A percentile compares a stretch with the other conserved stretches of the same genome.
Evolutionary conservation across 225 moss, liverwort and hornwort species (phyloP).

Genomic region (Physcomitrium patens): DNA sequence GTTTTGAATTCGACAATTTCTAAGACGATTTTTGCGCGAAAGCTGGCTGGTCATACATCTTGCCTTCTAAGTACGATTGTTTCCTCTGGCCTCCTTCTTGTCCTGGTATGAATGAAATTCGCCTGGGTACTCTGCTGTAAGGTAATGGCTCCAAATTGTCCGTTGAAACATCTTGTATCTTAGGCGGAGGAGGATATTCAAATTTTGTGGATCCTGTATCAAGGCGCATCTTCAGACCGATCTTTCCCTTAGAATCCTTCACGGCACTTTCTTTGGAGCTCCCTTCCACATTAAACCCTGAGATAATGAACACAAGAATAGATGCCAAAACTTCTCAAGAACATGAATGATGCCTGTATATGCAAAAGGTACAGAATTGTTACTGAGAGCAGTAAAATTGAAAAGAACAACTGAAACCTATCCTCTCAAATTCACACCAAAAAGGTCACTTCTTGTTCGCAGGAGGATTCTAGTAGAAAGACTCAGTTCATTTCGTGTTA

Average conservation of each 20-base stretch:
- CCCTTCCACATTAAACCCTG: conserved; percentile 35
- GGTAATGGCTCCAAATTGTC: conserved; percentile 27
- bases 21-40: not conserved
- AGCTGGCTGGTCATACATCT: conserved; percentile 8
- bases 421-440: not conserved
- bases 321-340: not conserved
- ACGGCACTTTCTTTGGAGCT: conserved; percentile 30
- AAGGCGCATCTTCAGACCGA: conserved; percentile 3
- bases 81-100: conserved; percentile 52
- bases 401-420: not conserved
- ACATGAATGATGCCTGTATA: not conserved
- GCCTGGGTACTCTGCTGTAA: conserved; percentile 26
- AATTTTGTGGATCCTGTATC: conserved; percentile 15
- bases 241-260: conserved; percentile 27
- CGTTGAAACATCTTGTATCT: conserved; percentile 42
- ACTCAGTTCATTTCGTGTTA: not conserved
- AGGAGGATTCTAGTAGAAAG: not conserved
- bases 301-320: not conserved
- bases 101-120: conserved; percentile 50
- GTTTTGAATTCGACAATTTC: not conserved
- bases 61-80: conserved; percentile 47
- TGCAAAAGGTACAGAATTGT: not conserved
- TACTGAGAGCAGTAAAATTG: not conserved
- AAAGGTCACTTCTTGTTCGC: not conserved
- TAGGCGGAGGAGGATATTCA: conserved; percentile 52